Conservation (phyloP, 2,329 filamentous ascomycete species). For the Mariannaea sp. region DNA sequence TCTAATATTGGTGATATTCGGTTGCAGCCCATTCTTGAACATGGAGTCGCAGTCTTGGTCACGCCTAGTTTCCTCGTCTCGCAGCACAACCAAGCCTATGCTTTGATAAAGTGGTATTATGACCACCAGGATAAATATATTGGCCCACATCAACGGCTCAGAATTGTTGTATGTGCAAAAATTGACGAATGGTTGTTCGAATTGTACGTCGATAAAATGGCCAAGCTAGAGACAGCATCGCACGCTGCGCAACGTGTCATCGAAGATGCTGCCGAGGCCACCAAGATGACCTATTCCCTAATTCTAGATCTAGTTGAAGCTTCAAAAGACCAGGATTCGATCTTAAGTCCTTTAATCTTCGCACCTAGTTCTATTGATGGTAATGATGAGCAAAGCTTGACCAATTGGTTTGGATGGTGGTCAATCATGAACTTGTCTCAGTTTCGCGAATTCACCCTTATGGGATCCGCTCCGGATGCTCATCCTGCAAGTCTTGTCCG, state of each 20-base stretch:
- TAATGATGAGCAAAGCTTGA: slow-evolving; percentile 65
- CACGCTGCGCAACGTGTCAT: neutral
- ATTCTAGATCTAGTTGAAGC: slow-evolving; percentile 26
- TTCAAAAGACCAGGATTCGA: slow-evolving; percentile 7
- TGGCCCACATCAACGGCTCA: slow-evolving; percentile 22
- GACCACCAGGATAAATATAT: slow-evolving; percentile 27
- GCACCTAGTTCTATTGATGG: slow-evolving; percentile 55
- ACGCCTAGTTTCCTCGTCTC: slow-evolving; percentile 50
- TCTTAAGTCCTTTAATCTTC: slow-evolving; percentile 47
- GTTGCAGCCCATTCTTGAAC: slow-evolving; percentile 39
- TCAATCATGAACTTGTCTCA: slow-evolving; percentile 53
- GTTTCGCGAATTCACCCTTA: slow-evolving; percentile 59
- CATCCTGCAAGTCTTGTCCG: slow-evolving; percentile 31
- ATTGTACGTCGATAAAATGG: slow-evolving; percentile 32
- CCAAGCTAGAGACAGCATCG: neutral
- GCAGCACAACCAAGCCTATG: slow-evolving; percentile 42
- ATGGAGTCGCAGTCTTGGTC: slow-evolving; percentile 44
- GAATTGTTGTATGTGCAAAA: slow-evolving; percentile 39
- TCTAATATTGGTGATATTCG: slow-evolving; percentile 29
- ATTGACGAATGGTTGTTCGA: slow-evolving; percentile 40
- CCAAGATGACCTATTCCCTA: slow-evolving; percentile 32
- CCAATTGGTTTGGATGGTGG: slow-evolving; percentile 69
- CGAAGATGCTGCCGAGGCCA: slow-evolving; percentile 24
- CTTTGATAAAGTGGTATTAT: slow-evolving; percentile 45
- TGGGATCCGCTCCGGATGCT: slow-evolving; percentile 50